A percentile compares a stretch with the other conserved stretches of the same genome.
Conservation (phyloP, 345 rosid species). For the Geranium rotundifolium region DNA sequence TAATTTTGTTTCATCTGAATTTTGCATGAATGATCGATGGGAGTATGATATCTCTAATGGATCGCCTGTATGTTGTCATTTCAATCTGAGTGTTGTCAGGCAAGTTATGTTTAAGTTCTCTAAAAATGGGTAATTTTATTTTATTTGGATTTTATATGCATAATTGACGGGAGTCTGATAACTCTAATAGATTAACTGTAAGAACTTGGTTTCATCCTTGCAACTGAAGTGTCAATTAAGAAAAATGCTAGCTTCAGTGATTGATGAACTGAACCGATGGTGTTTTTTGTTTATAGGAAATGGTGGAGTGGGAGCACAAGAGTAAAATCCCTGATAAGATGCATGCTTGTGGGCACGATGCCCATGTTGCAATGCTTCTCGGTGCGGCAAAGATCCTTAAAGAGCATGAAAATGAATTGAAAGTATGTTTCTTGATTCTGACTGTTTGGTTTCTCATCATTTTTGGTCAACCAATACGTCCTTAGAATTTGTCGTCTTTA, state of each 20-base stretch:
- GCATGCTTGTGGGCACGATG: constrained; percentile 93
- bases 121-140: no score
- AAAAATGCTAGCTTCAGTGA: background rate
- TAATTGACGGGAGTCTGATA: no score
- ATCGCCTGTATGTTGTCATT: no score
- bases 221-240: no score
- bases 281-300: background rate
- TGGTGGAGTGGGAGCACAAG: constrained; percentile 26
- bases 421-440: constrained; percentile 15
- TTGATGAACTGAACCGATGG: background rate
- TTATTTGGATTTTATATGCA: no score
- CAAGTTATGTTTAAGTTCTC: no score
- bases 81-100: no score
- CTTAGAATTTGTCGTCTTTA: background rate
- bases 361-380: constrained; percentile 76
- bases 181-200: no score
- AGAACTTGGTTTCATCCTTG: no score
- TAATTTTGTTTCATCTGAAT: no score
- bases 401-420: constrained; percentile 30
- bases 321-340: constrained; percentile 70
- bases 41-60: no score
- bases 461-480: background rate
- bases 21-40: no score
- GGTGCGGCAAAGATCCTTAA: constrained; percentile 77
- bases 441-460: background rate